Conservation (phyloP, 495 filamentous ascomycete species). For the Paragyromitra xinjiangensis region DNA sequence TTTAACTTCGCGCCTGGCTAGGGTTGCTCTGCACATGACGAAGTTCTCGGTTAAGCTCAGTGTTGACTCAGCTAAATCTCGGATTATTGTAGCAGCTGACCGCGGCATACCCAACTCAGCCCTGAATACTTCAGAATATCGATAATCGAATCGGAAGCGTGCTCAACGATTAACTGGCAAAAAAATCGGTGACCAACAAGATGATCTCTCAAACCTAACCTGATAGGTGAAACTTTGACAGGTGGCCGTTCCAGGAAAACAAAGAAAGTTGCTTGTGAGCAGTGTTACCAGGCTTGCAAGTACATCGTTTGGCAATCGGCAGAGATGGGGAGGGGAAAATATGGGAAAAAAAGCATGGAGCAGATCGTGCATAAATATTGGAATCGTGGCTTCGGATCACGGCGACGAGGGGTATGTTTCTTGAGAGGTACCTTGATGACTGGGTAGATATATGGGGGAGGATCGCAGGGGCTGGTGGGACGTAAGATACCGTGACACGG, state of each 20-base stretch:
- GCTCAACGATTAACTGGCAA: conserved; percentile 30
- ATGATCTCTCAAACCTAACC: conserved; percentile 21
- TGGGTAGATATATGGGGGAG: conserved; percentile 43
- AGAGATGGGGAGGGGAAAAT: conserved; percentile 36
- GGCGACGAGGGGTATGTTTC: conserved; percentile 49
- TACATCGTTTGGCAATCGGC: conserved; percentile 42
- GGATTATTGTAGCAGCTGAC: conserved; percentile 23
- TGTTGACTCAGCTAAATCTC: conserved; percentile 21
- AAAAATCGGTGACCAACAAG: conserved; percentile 20
- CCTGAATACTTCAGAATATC: conserved; percentile 18
- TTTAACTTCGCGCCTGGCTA: neutral
- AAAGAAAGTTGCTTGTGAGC: conserved; percentile 26
- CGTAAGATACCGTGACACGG: conserved; percentile 33
- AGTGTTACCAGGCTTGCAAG: conserved; percentile 39
- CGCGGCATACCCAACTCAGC: conserved; percentile 23
- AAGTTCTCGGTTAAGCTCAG: conserved; percentile 26
- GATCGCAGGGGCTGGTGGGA: conserved; percentile 36
- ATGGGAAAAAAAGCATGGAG: conserved; percentile 49
- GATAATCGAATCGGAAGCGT: conserved; percentile 44
- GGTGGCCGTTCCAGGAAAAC: conserved; percentile 42
- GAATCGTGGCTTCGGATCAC: conserved; percentile 53
- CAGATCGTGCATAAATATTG: conserved; percentile 47
- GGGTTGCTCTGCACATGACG: conserved; percentile 15
- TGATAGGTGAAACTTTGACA: conserved; percentile 43
- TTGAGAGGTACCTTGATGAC: conserved; percentile 32